These are phyloP conservation scores for Deinandra increscens DNA, from an alignment of 129 eudicot species.

Conservation along the genomic window DNA sequence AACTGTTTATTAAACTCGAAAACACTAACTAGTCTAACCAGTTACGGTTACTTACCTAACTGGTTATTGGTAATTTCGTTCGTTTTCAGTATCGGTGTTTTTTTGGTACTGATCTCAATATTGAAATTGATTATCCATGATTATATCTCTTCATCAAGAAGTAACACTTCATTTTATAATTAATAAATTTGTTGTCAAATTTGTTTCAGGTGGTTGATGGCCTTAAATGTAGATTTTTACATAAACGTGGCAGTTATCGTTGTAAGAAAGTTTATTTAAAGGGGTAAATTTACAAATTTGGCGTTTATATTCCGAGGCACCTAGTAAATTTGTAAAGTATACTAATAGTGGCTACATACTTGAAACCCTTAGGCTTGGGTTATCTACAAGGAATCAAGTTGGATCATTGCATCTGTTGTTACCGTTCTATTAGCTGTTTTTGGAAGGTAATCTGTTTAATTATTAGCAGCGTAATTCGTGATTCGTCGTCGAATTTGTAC, in stretches of 20 bases:
- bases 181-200: neutral
- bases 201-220: conserved; percentile 17
- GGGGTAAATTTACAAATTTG: neutral
- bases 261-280: conserved; percentile 5
- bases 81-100: no score
- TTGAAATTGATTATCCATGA: neutral
- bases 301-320: neutral
- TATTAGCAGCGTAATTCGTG: no score
- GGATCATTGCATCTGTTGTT: conserved; percentile 47
- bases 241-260: conserved; percentile 12
- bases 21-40: no score
- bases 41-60: no score
- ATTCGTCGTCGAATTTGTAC: neutral
- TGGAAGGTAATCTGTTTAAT: conserved; percentile 74
- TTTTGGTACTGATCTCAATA: neutral
- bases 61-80: no score
- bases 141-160: neutral
- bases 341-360: neutral
- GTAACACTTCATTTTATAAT: neutral
- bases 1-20: no score
- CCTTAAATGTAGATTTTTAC: neutral
- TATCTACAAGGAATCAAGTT: conserved; percentile 67
- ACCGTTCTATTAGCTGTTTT: conserved; percentile 48
- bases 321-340: neutral
- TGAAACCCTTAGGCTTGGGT: conserved; percentile 55